Conservation (phyloP, 345 rosid genomes). For the Bruguiera sexangula region DNA sequence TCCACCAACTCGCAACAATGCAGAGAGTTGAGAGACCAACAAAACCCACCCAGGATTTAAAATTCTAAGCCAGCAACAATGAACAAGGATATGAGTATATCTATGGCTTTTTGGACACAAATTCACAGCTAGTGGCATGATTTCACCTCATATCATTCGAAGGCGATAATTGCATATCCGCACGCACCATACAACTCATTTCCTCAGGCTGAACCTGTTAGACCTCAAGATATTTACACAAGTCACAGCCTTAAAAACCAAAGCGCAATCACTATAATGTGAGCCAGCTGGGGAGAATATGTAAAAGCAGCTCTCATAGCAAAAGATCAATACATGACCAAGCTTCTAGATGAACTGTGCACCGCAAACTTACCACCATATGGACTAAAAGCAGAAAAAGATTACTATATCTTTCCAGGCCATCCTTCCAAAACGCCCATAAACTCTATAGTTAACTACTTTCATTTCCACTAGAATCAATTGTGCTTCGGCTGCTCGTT, state of each 20-base stretch:
- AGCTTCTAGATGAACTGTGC: conserved; percentile 11
- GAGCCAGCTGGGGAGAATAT: neutral
- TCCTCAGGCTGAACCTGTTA: neutral
- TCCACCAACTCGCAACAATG: too few species aligned
- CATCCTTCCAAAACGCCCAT: conserved; percentile 8
- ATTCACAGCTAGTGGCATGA: too few species aligned
- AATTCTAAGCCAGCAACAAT: too few species aligned
- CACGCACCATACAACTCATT: too few species aligned
- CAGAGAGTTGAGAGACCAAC: too few species aligned
- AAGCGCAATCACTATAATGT: neutral
- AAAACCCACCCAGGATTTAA: too few species aligned
- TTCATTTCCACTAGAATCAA: conserved; percentile 10
- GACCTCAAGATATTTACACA: neutral
- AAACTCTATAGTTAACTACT: conserved; percentile 22
- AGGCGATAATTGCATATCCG: too few species aligned
- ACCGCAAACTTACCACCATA: conserved; percentile 19
- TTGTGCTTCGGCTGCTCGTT: neutral
- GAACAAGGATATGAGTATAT: too few species aligned
- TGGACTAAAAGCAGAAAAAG: conserved; percentile 1
- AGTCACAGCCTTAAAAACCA: neutral
- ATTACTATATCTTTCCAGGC: neutral
- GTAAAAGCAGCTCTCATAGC: conserved; percentile 10
- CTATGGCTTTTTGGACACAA: too few species aligned
- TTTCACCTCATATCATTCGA: too few species aligned
- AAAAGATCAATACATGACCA: conserved; percentile 6